These are phyloP conservation scores for Aspergillus neoniger DNA, from an alignment of 2,329 filamentous ascomycete genomes.

Conservation along the genomic window DNA sequence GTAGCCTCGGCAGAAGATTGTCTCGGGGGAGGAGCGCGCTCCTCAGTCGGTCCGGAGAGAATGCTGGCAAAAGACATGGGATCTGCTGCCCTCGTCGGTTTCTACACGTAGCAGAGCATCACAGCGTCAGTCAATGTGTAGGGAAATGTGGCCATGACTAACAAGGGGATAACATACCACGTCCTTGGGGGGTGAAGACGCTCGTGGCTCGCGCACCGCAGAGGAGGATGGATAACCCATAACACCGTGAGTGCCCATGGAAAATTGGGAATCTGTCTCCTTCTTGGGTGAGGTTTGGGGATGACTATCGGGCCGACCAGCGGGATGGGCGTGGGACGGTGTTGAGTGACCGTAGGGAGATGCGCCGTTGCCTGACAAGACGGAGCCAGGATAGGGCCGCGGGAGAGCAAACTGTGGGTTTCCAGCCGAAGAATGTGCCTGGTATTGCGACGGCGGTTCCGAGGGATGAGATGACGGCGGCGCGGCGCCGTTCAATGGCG, in stretches of 20 bases:
- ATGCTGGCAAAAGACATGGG: conserved; percentile 97
- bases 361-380: conserved; percentile 39
- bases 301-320: conserved; percentile 38
- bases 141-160: background rate
- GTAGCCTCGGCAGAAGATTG: conserved; percentile 43
- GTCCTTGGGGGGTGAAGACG: conserved; percentile 43
- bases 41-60: conserved; percentile 74
- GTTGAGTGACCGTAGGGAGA: conserved; percentile 40
- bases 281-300: conserved; percentile 45
- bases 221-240: conserved; percentile 34
- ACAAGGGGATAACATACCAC: conserved; percentile 35
- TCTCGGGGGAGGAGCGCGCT: conserved; percentile 50
- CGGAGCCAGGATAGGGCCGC: conserved; percentile 37
- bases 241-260: conserved; percentile 32
- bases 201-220: conserved; percentile 34
- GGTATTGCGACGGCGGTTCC: conserved; percentile 40
- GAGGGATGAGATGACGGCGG: conserved; percentile 32
- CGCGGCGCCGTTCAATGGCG: conserved; percentile 42
- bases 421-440: conserved; percentile 33
- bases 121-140: background rate
- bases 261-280: conserved; percentile 40
- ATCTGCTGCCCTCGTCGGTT: conserved; percentile 72
- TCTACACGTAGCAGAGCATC: conserved; percentile 48
- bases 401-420: conserved; percentile 37
- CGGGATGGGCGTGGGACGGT: conserved; percentile 46